Evolutionary conservation across 768 basidiomycete species (phyloP), one percentile per base, ranked within the genome.

Genomic region (Ramaria sp.): DNA sequence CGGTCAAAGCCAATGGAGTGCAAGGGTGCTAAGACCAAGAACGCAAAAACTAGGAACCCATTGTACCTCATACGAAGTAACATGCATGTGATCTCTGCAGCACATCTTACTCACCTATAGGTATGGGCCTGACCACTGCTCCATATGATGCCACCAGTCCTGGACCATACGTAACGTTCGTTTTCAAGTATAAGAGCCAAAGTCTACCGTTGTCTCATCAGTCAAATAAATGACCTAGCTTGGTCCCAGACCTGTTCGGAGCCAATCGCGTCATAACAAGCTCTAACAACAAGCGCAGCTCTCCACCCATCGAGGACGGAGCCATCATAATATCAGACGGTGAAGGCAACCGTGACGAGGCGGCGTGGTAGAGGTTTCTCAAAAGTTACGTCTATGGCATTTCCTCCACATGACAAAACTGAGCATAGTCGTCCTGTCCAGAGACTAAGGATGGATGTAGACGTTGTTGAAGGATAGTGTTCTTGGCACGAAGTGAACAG

Each of bases 91-190:
- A 34, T 9, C 32, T n/a, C n/a, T n/a, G n/a, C n/a, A n/a, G n/a
- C n/a, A n/a, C n/a, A n/a, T n/a, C n/a, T n/a, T n/a, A n/a, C 20
- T 47, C 41, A 25, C 20, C 34, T 24, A 12, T 30, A 57, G 56
- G 10, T 57, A 52, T 52, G 56, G 42, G 43, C 27, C 28, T 28
- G 63, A 70, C 39, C 72, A 79, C 82, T 9, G 66, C 69, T 48
- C 69, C 79, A 0, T 71, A 77, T 59, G 76, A 77, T 28, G 63
- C 67, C 25, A 62, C 66, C 15, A 56, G 61, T 18, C 65, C 65
- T 6, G 61, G 63, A 3, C 76, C 81, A n/a, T 78, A 75, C 52
- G 79, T 84, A 24, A 77, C 80, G 15, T 87, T 87, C 61, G 69
- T 78, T 2, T 88, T 86, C 63, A 72, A 79, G 38, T 87, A 87